Evolutionary conservation across 2,329 filamentous ascomycete genomes (phyloP), one percentile per base, ranked within the genome.

Genomic region (Pseudogymnoascus sp.): DNA sequence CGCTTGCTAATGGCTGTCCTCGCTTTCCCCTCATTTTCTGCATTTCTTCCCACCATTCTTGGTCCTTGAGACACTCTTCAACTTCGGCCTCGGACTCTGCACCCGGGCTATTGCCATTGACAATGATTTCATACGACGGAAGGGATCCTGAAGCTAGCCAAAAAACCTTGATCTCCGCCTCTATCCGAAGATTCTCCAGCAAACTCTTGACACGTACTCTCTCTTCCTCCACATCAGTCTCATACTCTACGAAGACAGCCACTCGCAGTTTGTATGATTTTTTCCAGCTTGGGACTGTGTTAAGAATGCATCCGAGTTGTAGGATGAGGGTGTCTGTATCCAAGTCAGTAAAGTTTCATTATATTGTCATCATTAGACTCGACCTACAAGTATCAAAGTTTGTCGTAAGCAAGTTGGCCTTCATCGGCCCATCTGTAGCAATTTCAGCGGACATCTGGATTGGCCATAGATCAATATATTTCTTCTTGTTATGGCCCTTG

Each of bases 361-460:
- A 16, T 33, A 19, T 4, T 29, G 7, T 61, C 38, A 5, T 6
- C 7, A 5, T 19, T 11, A 11, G 2, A 53, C 8, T 16, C 1
- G 1, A 74, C 83, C 75, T 85, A 81, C 92, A 96, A 0, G 91
- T 96, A 73, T 96, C 91, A 73, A 96, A 96, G 68, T 96, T 96
- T 0, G 90, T 95, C 0, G 91, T 96, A 62, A 93, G 74, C 5
- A 95, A 80, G 69, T 85, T 86, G 65, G 81, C 77, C 65, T 81
- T 82, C 59, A 42, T 61, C 7, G 35, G 35, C 66, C 81, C 86
- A 71, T 85, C 83, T 1, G 87, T 80, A 0, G 85, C 83, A 35
- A 95, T 83, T 69, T 93, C 90, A 1, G 91, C 91, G 5, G 91
- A 93, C 90, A 96, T 96, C 68, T 96, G 92, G 62, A 96, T 95